A percentile compares a stretch with the other conserved stretches of the same genome.
Evolutionary conservation across 2,329 filamentous ascomycete species (phyloP).

Genomic region (Neonectria ditissima): DNA sequence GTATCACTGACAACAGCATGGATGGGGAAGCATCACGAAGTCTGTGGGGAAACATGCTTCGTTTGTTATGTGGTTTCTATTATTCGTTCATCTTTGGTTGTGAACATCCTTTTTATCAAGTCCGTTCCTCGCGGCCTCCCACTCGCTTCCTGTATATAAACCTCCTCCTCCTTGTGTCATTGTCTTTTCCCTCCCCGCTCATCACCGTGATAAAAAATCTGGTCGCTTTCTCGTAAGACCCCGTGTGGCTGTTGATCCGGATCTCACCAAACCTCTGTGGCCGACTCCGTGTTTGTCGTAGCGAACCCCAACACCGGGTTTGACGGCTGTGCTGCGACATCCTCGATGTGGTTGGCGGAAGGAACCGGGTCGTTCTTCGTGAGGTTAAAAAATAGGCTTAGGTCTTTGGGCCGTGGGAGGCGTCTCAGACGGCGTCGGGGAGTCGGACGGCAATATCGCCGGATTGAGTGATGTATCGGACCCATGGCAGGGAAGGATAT

Average conservation of each 20-base stretch:
- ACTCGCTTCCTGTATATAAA: constrained; percentile 30
- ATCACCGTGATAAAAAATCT: constrained; percentile 17
- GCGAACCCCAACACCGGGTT: constrained; percentile 11
- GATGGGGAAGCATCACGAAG: background rate
- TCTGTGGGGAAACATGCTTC: constrained; percentile 9
- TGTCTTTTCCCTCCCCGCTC: constrained; percentile 28
- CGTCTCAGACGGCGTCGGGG: constrained; percentile 82
- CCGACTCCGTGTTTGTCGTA: constrained; percentile 9
- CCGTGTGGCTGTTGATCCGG: constrained; percentile 7
- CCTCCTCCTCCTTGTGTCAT: constrained; percentile 31
- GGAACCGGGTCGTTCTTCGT: constrained; percentile 22
- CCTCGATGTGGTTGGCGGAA: constrained; percentile 10
- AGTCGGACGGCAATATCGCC: constrained; percentile 95
- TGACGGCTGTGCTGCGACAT: constrained; percentile 1
- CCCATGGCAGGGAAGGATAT: constrained; percentile 98
- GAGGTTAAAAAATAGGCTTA: constrained; percentile 20
- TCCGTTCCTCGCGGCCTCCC: constrained; percentile 17
- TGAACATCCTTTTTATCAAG: constrained; percentile 34
- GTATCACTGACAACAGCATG: constrained; percentile 1
- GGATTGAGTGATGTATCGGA: constrained; percentile 97
- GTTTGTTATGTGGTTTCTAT: constrained; percentile 39
- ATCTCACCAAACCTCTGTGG: constrained; percentile 6
- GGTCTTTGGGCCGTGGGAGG: constrained; percentile 5
- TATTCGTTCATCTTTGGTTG: constrained; percentile 39
- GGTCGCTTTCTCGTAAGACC: constrained; percentile 21